Conservation (phyloP, 2,329 filamentous ascomycete genomes). For the Fusarium piperis region DNA sequence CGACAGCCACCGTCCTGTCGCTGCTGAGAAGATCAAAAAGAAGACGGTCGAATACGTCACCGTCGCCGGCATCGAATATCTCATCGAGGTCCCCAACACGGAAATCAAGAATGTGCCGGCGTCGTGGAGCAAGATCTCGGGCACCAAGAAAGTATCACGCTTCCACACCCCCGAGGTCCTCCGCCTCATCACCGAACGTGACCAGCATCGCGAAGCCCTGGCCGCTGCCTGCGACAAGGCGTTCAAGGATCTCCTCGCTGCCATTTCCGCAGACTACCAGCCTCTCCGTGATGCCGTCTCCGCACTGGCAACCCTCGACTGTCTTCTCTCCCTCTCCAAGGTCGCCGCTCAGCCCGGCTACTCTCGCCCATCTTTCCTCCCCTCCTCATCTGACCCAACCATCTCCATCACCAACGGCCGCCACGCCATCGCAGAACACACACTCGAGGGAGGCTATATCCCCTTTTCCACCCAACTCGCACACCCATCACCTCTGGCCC, state of each 20-base stretch:
- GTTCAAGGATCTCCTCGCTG: conserved; percentile 75
- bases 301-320: conserved; percentile 87
- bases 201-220: conserved; percentile 93
- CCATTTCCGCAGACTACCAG: conserved; percentile 87
- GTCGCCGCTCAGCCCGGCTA: conserved; percentile 91
- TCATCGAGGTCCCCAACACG: conserved; percentile 88
- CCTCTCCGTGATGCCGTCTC: conserved; percentile 88
- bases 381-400: conserved; percentile 69
- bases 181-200: conserved; percentile 82
- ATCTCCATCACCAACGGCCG: conserved; percentile 74
- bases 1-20: conserved; percentile 76
- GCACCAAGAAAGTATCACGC: conserved; percentile 89
- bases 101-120: conserved; percentile 89
- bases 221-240: conserved; percentile 90
- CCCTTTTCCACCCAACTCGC: conserved; percentile 84
- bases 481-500: conserved; percentile 72
- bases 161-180: conserved; percentile 96
- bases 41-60: conserved; percentile 80
- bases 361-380: conserved; percentile 74
- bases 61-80: conserved; percentile 90
- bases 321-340: conserved; percentile 84
- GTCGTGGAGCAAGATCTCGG: conserved; percentile 93
- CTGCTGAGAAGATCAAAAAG: conserved; percentile 77
- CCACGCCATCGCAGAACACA: conserved; percentile 95
- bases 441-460: conserved; percentile 86